Percentiles rank a stretch among this genome's conserved stretches.
Conservation (phyloP, 495 filamentous ascomycete genomes). For the Chaetomidium leptoderma region DNA sequence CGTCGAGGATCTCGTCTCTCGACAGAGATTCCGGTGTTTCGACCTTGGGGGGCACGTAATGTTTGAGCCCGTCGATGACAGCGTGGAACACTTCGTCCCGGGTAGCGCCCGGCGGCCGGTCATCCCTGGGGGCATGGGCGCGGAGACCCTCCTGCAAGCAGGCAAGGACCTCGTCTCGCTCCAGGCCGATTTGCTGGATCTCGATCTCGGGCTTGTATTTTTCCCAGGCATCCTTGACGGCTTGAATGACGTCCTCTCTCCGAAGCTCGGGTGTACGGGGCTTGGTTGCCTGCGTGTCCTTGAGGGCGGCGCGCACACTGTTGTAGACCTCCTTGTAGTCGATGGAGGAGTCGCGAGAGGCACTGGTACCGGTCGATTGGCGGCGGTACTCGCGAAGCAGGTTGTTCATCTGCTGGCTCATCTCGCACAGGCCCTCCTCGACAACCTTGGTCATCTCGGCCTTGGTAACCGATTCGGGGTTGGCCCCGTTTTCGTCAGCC, state of each 20-base stretch:
- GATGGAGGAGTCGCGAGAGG: slow-evolving; percentile 35
- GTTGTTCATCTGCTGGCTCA: slow-evolving; percentile 73
- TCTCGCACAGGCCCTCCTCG: slow-evolving; percentile 69
- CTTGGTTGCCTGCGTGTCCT: slow-evolving; percentile 56
- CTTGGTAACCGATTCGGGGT: slow-evolving; percentile 50
- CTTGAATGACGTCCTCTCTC: slow-evolving; percentile 77
- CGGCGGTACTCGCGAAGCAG: slow-evolving; percentile 70
- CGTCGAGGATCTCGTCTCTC: slow-evolving; percentile 69
- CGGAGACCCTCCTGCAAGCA: slow-evolving; percentile 79
- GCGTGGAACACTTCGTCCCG: slow-evolving; percentile 77
- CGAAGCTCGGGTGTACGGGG: slow-evolving; percentile 39
- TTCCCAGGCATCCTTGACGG: slow-evolving; percentile 84
- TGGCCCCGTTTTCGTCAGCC: slow-evolving; percentile 45
- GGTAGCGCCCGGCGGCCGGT: slow-evolving; percentile 48
- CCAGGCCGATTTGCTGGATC: slow-evolving; percentile 80
- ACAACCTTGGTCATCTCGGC: slow-evolving; percentile 75
- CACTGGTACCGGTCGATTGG: slow-evolving; percentile 48
- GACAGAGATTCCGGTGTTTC: slow-evolving; percentile 64
- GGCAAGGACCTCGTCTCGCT: slow-evolving; percentile 80
- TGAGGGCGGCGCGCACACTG: slow-evolving; percentile 71
- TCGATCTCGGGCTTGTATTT: slow-evolving; percentile 89
- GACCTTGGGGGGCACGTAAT: slow-evolving; percentile 66
- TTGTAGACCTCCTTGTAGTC: slow-evolving; percentile 78
- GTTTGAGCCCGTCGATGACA: slow-evolving; percentile 74
- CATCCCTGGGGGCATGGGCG: slow-evolving; percentile 59